Evolutionary conservation across 805 yeast genomes (phyloP).

Genomic region (Nakazawaea wickerhamii): DNA sequence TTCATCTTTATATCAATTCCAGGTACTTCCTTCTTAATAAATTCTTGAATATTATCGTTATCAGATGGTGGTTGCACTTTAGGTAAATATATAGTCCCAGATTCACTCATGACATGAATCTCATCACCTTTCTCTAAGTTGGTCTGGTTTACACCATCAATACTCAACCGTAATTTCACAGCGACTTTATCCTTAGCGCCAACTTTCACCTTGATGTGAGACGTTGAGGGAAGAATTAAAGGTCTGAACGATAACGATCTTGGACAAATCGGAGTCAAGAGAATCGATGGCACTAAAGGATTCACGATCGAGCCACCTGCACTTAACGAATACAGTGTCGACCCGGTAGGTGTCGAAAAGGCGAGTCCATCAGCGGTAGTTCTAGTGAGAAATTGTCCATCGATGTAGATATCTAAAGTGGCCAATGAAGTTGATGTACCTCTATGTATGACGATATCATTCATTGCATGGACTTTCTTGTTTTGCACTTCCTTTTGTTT

Average conservation of each 20-base stretch:
- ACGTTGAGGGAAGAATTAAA: slow-evolving; percentile 68
- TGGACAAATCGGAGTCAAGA: slow-evolving; percentile 90
- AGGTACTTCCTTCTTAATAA: slow-evolving; percentile 8
- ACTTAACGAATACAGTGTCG: slow-evolving; percentile 85
- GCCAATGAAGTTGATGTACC: slow-evolving; percentile 86
- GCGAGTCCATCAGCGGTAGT: slow-evolving; percentile 91
- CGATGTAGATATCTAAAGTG: slow-evolving; percentile 77
- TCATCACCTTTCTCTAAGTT: slow-evolving; percentile 72
- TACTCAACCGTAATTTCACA: slow-evolving; percentile 50
- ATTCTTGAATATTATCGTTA: slow-evolving; percentile 8
- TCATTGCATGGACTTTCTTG: slow-evolving; percentile 72
- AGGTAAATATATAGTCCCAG: slow-evolving; percentile 53
- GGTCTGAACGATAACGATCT: slow-evolving; percentile 89
- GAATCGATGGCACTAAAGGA: slow-evolving; percentile 76
- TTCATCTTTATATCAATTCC: slow-evolving; percentile 9
- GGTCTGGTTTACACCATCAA: slow-evolving; percentile 80
- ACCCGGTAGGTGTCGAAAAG: slow-evolving; percentile 88
- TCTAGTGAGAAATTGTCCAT: slow-evolving; percentile 78
- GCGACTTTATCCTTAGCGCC: slow-evolving; percentile 41
- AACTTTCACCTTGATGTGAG: slow-evolving; percentile 64
- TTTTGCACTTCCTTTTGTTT: slow-evolving; percentile 8
- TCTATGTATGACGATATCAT: slow-evolving; percentile 83
- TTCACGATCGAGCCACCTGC: slow-evolving; percentile 93
- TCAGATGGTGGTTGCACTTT: slow-evolving; percentile 40
- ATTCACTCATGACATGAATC: slow-evolving; percentile 63